Base-by-base conservation (phyloP, 1,139 yeast species). In the Candida sanyaensis region DNA sequence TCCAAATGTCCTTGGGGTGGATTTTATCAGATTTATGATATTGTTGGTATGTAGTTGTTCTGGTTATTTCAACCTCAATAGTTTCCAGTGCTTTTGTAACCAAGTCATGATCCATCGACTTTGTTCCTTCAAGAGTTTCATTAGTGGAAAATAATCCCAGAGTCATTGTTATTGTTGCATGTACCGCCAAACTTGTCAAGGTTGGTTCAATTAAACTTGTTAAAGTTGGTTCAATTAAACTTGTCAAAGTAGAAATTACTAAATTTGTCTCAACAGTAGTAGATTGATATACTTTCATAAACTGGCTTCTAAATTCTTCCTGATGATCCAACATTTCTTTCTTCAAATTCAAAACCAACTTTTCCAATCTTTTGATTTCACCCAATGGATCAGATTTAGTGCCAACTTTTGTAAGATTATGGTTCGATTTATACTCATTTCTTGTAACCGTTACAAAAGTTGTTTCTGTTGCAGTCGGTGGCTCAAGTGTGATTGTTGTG, bases 1-100 rank as follows among this genome's bases (percentile, higher is more conserved):
- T 59, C 40, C 63, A 49, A 6, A 66, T 45, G 23, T 59, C 58
- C 42, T 64, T 63, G 11, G 54, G 61, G 10, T 45, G 42, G n/a
- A 33, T 37, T 28, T 45, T 46, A 3, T 32, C 41, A 13, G 34
- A 27, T 17, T 21, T 9, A 4, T 37, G 36, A 17, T 17, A 24
- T 3, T 11, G 28, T 4, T 21, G 37, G n/a, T 11, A 29, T 31
- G 26, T 12, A 12, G 11, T 9, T 8, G 30, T 28, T 30, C 21
- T 17, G 21, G 21, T 17, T 17, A 17, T 17, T 17, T 17, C 21
- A 17, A 17, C 21, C 21, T 17, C 21, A 17, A 17, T 17, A 17
- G 21, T 17, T 17, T 17, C 21, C 21, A 3, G 21, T 17, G 21
- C 21, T 17, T 17, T 17, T 17, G 21, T 17, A 17, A 17, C 21